Evolutionary conservation across 768 basidiomycete species (phyloP), one percentile per base, ranked within the genome.

Genomic region (Amanita molliuscula): DNA sequence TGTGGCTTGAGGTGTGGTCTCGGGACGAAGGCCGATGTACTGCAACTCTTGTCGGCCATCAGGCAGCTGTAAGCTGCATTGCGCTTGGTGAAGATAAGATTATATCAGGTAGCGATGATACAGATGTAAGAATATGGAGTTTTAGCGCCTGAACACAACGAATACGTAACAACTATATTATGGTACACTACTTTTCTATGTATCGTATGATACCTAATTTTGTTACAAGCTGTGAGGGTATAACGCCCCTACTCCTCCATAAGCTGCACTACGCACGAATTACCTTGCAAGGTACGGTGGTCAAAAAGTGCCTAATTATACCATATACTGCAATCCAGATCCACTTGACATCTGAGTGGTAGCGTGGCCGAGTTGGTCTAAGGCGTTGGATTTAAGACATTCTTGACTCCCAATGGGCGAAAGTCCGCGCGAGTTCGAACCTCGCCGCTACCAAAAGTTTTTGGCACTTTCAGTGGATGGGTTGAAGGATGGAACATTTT

Each of bases 81-180:
- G 84, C 79, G 11, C 76, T 98, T 10, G 87, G 88, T 2, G 94
- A 97, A 64, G 95, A 97, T 65, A 92, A 94, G 67, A 88, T 96
- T 40, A 79, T 98, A 7, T 94, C 92, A n/a, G 93, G 94, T 8
- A 91, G 91, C 56, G 94, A 97, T 61, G 94, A 96, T 59, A 80
- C 86, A 18, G 84, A 88, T 53, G 70, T 97, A 48, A 82, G 82
- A 61, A 74, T 96, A 40, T 97, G 94, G 93, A 79, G 71, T 60
- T 84, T 84, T 47, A 67, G 72, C 54, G 71, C 16, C 38, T 40
- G 6, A 18, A 37, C 18, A 21, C 15, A 42, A 52, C 6, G 25
- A 6, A 26, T 26, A 26, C 25, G 6, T n/a, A n/a, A 26, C 25
- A 26, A 26, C 3, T 6, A 26, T 26, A 26, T 26, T 26, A 26